A percentile compares a stretch with the other conserved stretches of the same genome.
Conservation (phyloP, 495 filamentous ascomycete genomes). For the Penicillium bialowiezense region DNA sequence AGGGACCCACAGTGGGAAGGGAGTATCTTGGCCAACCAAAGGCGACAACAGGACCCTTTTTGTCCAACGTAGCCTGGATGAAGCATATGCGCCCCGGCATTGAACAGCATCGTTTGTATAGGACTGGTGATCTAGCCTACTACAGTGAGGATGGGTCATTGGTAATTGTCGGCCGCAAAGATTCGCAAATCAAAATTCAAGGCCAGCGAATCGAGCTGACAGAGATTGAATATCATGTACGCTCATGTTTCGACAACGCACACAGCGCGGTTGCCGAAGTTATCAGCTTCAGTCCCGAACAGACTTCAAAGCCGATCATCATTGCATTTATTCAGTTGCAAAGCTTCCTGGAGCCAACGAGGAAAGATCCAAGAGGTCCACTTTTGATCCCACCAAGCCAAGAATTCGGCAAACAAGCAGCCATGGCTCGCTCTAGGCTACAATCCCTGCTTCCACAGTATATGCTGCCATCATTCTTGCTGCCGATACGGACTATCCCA, state of each 20-base stretch:
- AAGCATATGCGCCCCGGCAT: no score
- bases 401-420: no score
- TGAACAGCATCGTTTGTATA: not conserved
- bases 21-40: not conserved
- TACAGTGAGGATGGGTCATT: not conserved
- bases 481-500: conserved; percentile 18
- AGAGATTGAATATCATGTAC: conserved; percentile 24
- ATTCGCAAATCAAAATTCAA: conserved; percentile 14
- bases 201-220: conserved; percentile 8
- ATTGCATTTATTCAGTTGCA: no score
- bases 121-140: conserved; percentile 1
- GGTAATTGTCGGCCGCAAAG: conserved; percentile 33
- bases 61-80: not conserved
- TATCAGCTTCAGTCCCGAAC: not conserved
- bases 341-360: no score
- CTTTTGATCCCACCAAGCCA: no score
- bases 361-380: no score
- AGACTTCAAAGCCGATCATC: not conserved
- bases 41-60: not conserved
- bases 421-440: not conserved
- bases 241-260: not conserved
- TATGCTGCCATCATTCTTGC: conserved; percentile 34
- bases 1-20: not conserved
- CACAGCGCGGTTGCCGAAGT: not conserved
- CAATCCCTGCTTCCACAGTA: conserved; percentile 4